Base-by-base conservation (phyloP, 2,329 filamentous ascomycete genomes). In the Monosporascus sp. region DNA sequence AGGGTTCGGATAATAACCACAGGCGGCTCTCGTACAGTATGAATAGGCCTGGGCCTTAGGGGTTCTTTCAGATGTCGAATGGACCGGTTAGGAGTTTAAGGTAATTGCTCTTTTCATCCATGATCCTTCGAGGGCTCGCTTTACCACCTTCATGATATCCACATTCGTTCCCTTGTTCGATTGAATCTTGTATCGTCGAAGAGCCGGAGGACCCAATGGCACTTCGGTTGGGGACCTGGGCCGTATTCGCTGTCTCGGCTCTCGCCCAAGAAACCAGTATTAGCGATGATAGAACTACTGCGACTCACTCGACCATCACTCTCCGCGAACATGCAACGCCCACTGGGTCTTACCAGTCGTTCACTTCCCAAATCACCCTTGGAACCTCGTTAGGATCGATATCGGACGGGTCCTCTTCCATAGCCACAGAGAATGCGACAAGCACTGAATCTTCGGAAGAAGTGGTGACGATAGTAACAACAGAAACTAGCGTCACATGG, bases 321-420 rank as follows among this genome's bases (percentile, higher is more conserved):
- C 47, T 59, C 24, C 64, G 54, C 25, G 63, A 71, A 50, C 65
- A 62, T 2, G 63, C 64, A n/a, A 72, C 71, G 48, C 72, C 77
- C 11, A 73, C 75, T 2, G 72, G 70, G 11, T 64, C 71, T n/a
- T 78, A 81, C 61, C 66, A 71, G 44, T 73, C 74, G 11, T 73
- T 69, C 53, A 66, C 68, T 20, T 72, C 73, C 25, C 73, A 72
- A 47, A 68, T 72, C 57, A 77, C 77, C 5, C 65, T 76, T 47
- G 69, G 55, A 9, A 57, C 58, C 17, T 47, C 55, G 44, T 49
- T 65, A 15, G 64, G 57, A 5, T 58, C 62, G 4, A 54, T 63
- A 7, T 43, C 65, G 1, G 66, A 65, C 46, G 59, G 59, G 38
- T 61, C 62, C n/a, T 58, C 54, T 43, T 61, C 61, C n/a, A 52